Evolutionary conservation across 2,329 filamentous ascomycete genomes (phyloP), one percentile per base, ranked within the genome.

Genomic region (Fusarium decemcellulare): DNA sequence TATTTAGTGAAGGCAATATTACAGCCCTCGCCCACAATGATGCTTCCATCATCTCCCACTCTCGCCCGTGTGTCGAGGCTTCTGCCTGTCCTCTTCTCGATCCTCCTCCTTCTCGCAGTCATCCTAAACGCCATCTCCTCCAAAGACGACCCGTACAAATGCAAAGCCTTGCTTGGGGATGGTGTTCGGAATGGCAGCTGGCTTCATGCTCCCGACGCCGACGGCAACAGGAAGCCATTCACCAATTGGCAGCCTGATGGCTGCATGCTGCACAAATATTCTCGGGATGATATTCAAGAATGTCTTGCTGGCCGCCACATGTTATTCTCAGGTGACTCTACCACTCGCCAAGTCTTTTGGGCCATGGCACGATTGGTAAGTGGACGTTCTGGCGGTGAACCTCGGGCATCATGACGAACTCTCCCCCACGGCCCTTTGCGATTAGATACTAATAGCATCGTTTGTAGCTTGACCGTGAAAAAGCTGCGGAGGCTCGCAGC

Each of bases 321-420:
- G n/a, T 81, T 90, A 15, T 88, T 92, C 68, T 82, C 86, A 29
- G 90, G 90, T 39, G 90, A 92, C 74, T 87, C 87, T 2, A 87
- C 85, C 1, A 84, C 86, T 8, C 84, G 89, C 12, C 86, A 90
- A 69, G 76, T 91, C 7, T 92, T 88, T 75, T 90, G 87, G 84
- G 86, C 87, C 8, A 70, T 75, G 52, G 76, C 68, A 23, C 71
- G 76, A n/a, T n/a, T 76, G 52, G 81, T 76, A 42, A 56, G 67
- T 62, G 6, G 18, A 7, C 3, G 9, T 15, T 48, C 23, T 18
- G 16, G 14, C 32, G 10, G 16, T 50, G 12, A 23, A 23, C 23
- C 23, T 23, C 23, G 23, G 23, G 23, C 23, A 23, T 23, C 23
- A 23, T 23, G 23, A 5, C 23, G 23, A 4, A 23, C 23, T 23